Conservation (phyloP, 176 grass and related monocot species). For the bread wheat (Triticum aestivum) region DNA sequence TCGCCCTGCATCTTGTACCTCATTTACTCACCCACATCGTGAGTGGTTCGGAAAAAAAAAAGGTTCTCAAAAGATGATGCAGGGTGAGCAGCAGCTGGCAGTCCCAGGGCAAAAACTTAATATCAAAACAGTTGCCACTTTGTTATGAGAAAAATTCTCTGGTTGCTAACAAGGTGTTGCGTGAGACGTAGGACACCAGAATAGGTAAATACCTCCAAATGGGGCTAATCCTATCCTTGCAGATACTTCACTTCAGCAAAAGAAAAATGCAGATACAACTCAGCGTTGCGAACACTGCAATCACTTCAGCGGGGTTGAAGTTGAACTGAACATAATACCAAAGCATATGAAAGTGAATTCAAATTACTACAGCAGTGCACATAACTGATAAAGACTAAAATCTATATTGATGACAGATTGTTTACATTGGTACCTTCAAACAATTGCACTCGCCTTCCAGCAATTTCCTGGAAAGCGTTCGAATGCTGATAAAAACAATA, state of each 20-base stretch:
- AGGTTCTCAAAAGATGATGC: too few species aligned
- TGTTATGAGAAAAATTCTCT: neutral
- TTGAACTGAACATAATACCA: neutral
- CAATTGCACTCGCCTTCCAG: slow-evolving; percentile 33
- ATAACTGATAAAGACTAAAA: slow-evolving; percentile 12
- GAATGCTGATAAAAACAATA: neutral
- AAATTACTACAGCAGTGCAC: neutral
- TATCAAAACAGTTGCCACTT: neutral
- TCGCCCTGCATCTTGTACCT: too few species aligned
- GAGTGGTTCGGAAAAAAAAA: too few species aligned
- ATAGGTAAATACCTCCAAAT: neutral
- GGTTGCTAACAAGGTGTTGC: neutral
- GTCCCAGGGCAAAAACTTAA: neutral
- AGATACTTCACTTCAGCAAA: too few species aligned
- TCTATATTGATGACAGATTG: slow-evolving; percentile 25
- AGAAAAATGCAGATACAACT: neutral
- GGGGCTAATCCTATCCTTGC: neutral
- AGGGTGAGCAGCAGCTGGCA: neutral
- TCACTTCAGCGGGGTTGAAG: neutral
- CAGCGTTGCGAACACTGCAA: neutral
- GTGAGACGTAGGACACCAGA: neutral
- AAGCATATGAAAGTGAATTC: neutral
- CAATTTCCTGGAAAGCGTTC: slow-evolving; percentile 20
- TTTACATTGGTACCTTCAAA: slow-evolving; percentile 15
- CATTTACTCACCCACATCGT: too few species aligned